phyloP scores from a whole-genome alignment of 2,329 filamentous ascomycete genomes.

The Diplodia mutila region DNA sequence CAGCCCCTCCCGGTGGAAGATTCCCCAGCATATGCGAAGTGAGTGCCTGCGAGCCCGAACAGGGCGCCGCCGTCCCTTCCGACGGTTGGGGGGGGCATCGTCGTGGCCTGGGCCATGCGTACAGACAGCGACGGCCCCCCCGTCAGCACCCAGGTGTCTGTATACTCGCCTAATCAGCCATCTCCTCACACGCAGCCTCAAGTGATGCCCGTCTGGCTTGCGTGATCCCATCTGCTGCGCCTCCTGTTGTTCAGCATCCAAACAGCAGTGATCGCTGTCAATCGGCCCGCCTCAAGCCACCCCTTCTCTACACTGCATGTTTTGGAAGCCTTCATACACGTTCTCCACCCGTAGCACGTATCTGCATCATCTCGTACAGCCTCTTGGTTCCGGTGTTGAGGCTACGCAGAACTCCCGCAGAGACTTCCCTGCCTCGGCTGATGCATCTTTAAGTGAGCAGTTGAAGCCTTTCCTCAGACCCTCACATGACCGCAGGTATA shows the following conservation, averaged over 20 bases:
- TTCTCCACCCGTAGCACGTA: neutral
- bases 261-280: neutral
- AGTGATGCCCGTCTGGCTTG: neutral
- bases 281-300: conserved; percentile 9
- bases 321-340: neutral
- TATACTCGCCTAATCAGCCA: neutral
- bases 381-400: neutral
- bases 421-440: conserved; percentile 10
- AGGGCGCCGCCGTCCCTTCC: neutral
- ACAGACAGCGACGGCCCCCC: neutral
- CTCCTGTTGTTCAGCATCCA: neutral
- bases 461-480: neutral
- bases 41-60: neutral
- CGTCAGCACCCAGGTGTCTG: neutral
- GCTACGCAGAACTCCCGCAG: neutral
- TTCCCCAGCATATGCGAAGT: conserved; percentile 6
- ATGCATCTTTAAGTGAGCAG: neutral
- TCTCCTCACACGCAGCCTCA: neutral
- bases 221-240: neutral
- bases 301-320: conserved; percentile 10
- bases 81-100: neutral
- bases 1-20: neutral
- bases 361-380: neutral
- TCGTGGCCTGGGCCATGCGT: neutral
- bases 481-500: neutral